Conservation (phyloP, 371 early-diverging fungal species). For the Entomophthora muscae region DNA sequence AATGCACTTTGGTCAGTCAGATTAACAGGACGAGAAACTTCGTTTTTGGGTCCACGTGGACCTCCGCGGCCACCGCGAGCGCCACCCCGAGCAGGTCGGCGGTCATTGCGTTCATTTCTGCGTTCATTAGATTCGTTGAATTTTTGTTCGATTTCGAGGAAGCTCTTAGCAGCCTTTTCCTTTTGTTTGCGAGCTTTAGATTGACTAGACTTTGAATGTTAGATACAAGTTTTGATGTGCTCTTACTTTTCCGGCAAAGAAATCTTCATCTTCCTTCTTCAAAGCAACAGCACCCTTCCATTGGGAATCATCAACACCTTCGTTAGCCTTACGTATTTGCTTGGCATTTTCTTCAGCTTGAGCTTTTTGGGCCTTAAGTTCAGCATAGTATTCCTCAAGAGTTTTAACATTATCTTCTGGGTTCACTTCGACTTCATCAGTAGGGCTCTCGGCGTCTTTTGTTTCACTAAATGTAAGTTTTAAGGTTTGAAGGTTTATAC, state of each 20-base stretch:
- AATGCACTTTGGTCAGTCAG: constrained; percentile 51
- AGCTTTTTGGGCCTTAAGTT: constrained; percentile 32
- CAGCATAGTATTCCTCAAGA: constrained; percentile 58
- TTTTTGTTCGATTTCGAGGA: constrained; percentile 32
- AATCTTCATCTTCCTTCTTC: constrained; percentile 38
- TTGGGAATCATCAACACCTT: constrained; percentile 52
- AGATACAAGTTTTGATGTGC: background rate
- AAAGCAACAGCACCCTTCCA: constrained; percentile 60
- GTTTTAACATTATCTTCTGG: constrained; percentile 54
- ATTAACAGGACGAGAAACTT: constrained; percentile 29
- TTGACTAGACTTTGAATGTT: constrained; percentile 1
- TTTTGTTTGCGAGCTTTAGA: constrained; percentile 21
- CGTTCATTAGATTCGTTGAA: constrained; percentile 20
- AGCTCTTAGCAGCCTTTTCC: constrained; percentile 38
- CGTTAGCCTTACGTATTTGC: constrained; percentile 57
- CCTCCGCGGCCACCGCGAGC: constrained; percentile 17
- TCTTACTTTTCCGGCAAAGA: constrained; percentile 45
- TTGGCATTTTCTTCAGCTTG: constrained; percentile 23
- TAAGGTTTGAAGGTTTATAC: background rate
- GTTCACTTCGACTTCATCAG: constrained; percentile 12
- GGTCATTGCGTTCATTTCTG: constrained; percentile 16
- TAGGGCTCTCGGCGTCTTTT: constrained; percentile 10
- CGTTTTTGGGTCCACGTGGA: constrained; percentile 21
- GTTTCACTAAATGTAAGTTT: constrained; percentile 9
- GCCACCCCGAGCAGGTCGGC: constrained; percentile 15